Evolutionary conservation across 179 eudicot species (phyloP).

Genomic region (Gypsophila paniculata): DNA sequence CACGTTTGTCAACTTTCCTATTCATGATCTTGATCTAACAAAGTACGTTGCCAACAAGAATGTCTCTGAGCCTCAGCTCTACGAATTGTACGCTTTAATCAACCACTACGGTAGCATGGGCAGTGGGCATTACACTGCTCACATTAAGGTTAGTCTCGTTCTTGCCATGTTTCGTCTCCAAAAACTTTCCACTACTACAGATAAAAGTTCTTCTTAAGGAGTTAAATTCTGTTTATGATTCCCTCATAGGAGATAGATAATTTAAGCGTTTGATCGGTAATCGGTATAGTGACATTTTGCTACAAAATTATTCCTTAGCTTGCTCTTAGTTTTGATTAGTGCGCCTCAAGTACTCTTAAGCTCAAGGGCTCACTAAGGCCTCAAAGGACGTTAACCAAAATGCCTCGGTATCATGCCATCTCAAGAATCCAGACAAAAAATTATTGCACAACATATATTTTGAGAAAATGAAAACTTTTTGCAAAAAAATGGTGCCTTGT

Average conservation of each 20-base stretch:
- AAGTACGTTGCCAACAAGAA: constrained; percentile 83
- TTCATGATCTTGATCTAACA: constrained; percentile 80
- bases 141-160: constrained; percentile 72
- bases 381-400: too few species aligned
- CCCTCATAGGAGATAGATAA: background rate
- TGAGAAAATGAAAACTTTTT: too few species aligned
- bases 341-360: too few species aligned
- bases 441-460: too few species aligned
- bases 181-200: background rate
- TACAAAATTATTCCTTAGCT: background rate
- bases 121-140: constrained; percentile 94
- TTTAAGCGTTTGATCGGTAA: background rate
- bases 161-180: background rate
- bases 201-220: too few species aligned
- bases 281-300: background rate
- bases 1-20: constrained; percentile 84
- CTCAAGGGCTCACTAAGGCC: too few species aligned
- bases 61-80: constrained; percentile 61
- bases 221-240: background rate
- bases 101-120: constrained; percentile 98
- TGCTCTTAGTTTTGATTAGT: background rate
- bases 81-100: constrained; percentile 86
- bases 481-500: too few species aligned
- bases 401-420: too few species aligned
- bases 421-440: too few species aligned